Base-by-base conservation (phyloP, 2,329 filamentous ascomycete genomes). In the Xylariaceae sp. region DNA sequence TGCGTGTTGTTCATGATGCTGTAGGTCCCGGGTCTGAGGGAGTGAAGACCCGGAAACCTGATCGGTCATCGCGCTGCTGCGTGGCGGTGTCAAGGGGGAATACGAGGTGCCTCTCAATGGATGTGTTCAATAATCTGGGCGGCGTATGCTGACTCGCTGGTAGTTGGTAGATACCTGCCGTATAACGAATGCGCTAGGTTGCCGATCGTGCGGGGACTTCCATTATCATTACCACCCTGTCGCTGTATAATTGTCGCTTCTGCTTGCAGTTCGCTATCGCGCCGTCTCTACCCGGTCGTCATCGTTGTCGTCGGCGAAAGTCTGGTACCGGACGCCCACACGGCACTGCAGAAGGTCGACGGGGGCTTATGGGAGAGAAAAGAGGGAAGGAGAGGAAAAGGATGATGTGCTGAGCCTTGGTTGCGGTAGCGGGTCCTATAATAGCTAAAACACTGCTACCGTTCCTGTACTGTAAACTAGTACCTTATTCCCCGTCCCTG, bases 1-100 rank as follows among this genome's bases (percentile, higher is more conserved):
- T 4, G 19, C 19, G 19, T 53, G 53, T 4, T 53, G 54, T 9
- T 56, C 54, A 30, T 52, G 43, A 8, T 45, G 43, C 29, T 45
- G 43, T 11, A 69, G 62, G 62, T 67, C 64, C 64, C 71, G 74
- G 70, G 73, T 68, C 74, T 76, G 74, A 74, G 72, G 64, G 71
- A 77, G 73, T 75, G 74, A 75, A 74, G 74, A 70, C 72, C 72
- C 73, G 68, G 68, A 71, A 62, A 65, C 68, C 67, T 71, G 69
- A 69, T 73, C 72, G 68, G 72, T 73, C 74, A 77, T 77, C 60
- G 70, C 70, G 71, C 64, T 45, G 58, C 54, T 61, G 59, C 54
- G 70, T 70, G 71, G 67, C 68, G 73, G 71, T 69, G 68, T 62
- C 56, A 54, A 61, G 61, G 55, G 56, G 63, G 63, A 68, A 70